These are phyloP conservation scores for Aureobasidium leucospermi DNA, from an alignment of 2,329 filamentous ascomycete species.

Conservation along the genomic window DNA sequence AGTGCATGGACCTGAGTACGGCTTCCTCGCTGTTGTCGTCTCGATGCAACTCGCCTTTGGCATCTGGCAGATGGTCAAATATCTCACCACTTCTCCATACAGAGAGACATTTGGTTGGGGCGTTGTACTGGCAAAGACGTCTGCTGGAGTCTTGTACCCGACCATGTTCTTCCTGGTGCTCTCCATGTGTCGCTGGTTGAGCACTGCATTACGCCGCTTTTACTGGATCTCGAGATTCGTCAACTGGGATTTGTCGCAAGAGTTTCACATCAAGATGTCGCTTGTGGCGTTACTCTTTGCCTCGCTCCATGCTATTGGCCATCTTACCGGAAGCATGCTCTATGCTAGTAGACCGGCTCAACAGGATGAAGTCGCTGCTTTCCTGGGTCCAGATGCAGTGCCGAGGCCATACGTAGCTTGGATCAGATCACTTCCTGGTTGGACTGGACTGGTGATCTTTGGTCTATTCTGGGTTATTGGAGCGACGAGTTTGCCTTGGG, in stretches of 20 bases:
- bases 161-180: constrained; percentile 53
- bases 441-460: constrained; percentile 44
- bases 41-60: constrained; percentile 45
- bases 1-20: constrained; percentile 46
- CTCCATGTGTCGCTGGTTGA: constrained; percentile 52
- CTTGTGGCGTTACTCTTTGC: constrained; percentile 44
- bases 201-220: constrained; percentile 46
- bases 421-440: constrained; percentile 42
- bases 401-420: constrained; percentile 42
- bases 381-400: constrained; percentile 39
- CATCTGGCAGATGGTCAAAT: constrained; percentile 50
- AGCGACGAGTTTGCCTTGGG: constrained; percentile 42
- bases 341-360: constrained; percentile 41
- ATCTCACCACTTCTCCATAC: constrained; percentile 38
- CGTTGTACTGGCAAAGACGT: constrained; percentile 48
- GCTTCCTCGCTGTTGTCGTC: constrained; percentile 44
- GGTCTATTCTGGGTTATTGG: constrained; percentile 45
- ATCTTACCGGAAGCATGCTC: constrained; percentile 47
- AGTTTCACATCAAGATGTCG: constrained; percentile 51
- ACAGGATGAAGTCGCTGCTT: constrained; percentile 37
- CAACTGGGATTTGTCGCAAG: constrained; percentile 51
- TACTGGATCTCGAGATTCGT: constrained; percentile 48
- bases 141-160: constrained; percentile 49
- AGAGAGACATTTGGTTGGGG: constrained; percentile 50
- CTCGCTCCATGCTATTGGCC: constrained; percentile 48